Evolutionary conservation across 257 asterid genomes (phyloP), one percentile per base, ranked within the genome.

Genomic region (Marsdenia floribunda): DNA sequence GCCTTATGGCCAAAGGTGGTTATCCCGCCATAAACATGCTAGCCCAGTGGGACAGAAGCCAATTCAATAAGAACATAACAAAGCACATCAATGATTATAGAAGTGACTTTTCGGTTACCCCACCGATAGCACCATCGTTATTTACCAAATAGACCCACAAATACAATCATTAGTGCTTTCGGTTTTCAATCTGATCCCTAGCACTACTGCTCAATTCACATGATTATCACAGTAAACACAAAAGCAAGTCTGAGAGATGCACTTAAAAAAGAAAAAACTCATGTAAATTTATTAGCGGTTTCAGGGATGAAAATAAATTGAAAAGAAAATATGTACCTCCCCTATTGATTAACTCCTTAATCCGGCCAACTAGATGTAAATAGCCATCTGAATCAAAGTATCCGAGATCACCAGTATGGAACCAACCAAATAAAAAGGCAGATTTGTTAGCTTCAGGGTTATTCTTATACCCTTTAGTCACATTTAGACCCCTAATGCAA

Each of bases 331-430:
- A 8, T 29, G 77, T 92, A 92, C 97, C 98, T 91, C 98, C 98
- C 42, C 98, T 97, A 53, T 93, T 91, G 86, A 93, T 89, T 81
- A 93, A 64, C 82, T 93, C 97, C 82, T 93, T 93, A 76, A 93
- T 93, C 78, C 98, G 82, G 66, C 98, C 97, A 76, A 93, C 98
- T 26, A 93, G 97, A 87, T 91, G 96, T 86, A 93, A 80, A 74
- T 89, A 91, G 14, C 97, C 97, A 73, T 93, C 93, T 0, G 90
- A 80, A 77, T 91, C 98, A 3, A 91, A 76, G 81, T 68, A 89
- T 6, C 98, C 98, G 37, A 88, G 50, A 53, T 93, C 98, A 54
- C 98, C 98, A 0, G 98, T 91, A 54, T 89, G 98, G 81, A 93
- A 93, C 98, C 98, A 93, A 29, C 96, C 96, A 77, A 85, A 93